phyloP scores from a whole-genome alignment of 1,139 yeast species.

The Magnusiomyces suaveolens region DNA sequence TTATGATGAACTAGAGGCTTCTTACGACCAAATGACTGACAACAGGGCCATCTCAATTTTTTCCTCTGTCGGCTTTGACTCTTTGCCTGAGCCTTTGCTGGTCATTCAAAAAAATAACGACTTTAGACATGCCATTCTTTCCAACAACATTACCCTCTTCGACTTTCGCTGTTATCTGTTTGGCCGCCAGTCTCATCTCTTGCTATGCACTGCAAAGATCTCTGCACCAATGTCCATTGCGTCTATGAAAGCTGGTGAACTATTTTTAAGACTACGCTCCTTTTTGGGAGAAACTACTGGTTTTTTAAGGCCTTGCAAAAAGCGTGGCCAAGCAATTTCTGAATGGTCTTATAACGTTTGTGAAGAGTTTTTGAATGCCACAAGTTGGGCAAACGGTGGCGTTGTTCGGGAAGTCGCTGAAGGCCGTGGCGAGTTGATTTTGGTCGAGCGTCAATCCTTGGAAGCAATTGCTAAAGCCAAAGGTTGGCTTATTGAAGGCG shows the following conservation, averaged over 20 bases:
- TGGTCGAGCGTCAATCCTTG: conserved; percentile 31
- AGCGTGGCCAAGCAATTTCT: conserved; percentile 22
- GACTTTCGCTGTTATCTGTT: conserved; percentile 37
- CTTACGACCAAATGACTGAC: conserved; percentile 23
- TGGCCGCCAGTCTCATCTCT: conserved; percentile 34
- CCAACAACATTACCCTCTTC: conserved; percentile 34
- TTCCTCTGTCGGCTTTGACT: conserved; percentile 27
- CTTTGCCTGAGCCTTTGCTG: conserved; percentile 6
- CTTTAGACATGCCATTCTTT: conserved; percentile 31
- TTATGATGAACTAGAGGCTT: conserved; percentile 36
- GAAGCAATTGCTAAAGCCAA: conserved; percentile 29
- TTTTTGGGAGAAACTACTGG: conserved; percentile 38
- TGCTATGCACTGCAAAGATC: conserved; percentile 25
- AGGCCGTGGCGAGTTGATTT: conserved; percentile 34
- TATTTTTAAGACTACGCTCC: conserved; percentile 29
- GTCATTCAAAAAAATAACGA: conserved; percentile 19
- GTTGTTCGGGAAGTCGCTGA: conserved; percentile 28
- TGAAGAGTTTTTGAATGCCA: conserved; percentile 26
- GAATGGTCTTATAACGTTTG: conserved; percentile 32
- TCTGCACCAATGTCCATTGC: conserved; percentile 35
- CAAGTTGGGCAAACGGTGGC: conserved; percentile 22
- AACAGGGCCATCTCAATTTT: conserved; percentile 24
- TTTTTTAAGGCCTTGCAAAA: conserved; percentile 22
- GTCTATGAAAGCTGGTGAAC: conserved; percentile 26
- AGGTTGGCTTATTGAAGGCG: conserved; percentile 37